Evolutionary conservation across 2,329 filamentous ascomycete genomes (phyloP).

Genomic region (Emericellopsis cladophorae): DNA sequence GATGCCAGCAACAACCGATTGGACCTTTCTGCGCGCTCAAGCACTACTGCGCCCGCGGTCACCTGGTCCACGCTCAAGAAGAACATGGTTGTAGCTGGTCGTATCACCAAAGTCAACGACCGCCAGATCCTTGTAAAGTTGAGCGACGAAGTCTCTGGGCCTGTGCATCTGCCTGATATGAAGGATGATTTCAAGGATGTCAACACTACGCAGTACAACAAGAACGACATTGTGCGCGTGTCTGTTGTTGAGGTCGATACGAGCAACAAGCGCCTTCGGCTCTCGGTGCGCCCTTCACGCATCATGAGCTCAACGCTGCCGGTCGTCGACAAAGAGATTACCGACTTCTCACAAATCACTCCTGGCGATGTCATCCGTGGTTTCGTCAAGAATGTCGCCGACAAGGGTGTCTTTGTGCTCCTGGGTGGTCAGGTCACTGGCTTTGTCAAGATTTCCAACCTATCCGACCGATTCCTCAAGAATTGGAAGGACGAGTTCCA

Average conservation of each 20-base stretch:
- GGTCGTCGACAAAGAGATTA: constrained; percentile 72
- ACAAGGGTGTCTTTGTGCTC: constrained; percentile 79
- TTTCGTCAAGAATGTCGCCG: constrained; percentile 80
- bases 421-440: constrained; percentile 72
- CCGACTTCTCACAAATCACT: constrained; percentile 55
- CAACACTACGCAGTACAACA: constrained; percentile 61
- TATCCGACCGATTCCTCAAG: constrained; percentile 85
- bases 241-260: constrained; percentile 70
- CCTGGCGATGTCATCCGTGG: constrained; percentile 74
- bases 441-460: constrained; percentile 73
- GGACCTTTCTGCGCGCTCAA: constrained; percentile 69
- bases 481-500: constrained; percentile 90
- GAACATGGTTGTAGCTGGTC: constrained; percentile 71
- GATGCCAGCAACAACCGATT: constrained; percentile 63
- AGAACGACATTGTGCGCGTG: constrained; percentile 81
- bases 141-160: constrained; percentile 65
- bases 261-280: constrained; percentile 69
- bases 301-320: constrained; percentile 76
- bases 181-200: constrained; percentile 76
- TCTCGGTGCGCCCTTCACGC: constrained; percentile 78
- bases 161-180: constrained; percentile 72
- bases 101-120: constrained; percentile 77
- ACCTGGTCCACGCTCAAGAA: constrained; percentile 60
- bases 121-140: constrained; percentile 77
- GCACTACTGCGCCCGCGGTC: constrained; percentile 32